Evolutionary conservation across 352 stramenopile species (phyloP), one percentile per base, ranked within the genome.

Genomic region (Pythium sp.): DNA sequence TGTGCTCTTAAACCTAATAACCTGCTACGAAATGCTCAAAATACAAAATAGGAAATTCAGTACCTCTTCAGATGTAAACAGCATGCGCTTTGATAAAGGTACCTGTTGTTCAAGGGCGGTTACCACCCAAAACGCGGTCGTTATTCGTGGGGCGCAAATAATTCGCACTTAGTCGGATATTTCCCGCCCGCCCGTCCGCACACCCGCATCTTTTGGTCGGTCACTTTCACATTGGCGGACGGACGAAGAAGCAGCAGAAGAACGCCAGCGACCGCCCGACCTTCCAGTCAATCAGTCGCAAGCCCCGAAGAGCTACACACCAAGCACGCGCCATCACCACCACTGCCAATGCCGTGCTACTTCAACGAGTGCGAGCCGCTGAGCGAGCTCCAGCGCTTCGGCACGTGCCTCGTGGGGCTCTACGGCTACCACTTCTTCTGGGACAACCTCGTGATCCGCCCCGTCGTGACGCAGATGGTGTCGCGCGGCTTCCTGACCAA

Each of bases 371-470:
- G 86, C 72, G 76, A 86, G 49, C 67, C 79, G 34, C 65, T 73
- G 47, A 55, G 64, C 47, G 86, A 93, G 69, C 69, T 72, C 73
- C 76, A 75, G 82, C 86, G 86, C 77, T 90, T 93, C 70, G 80
- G 64, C 62, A 60, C 72, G 57, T 65, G 78, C 30, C 62, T 93
- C 55, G 68, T 74, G 15, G 79, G 77, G 7, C 38, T 93, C 47
- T 93, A 93, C 62, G 77, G 58, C 20, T 93, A 90, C 78, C 86
- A 93, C 73, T 91, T 82, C 41, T 51, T 90, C 20, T 82, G 85
- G 70, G 86, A 92, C 72, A 80, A 68, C 71, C 9, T 78, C n/a
- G 64, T 89, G 30, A 91, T 93, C 71, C 75, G 73, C 55, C 84
- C 86, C 5, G 49, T 79, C 20, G 81, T 79, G 57, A 70, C 74